Evolutionary conservation across 2,329 filamentous ascomycete species (phyloP), one percentile per base, ranked within the genome.

Genomic region (Periconia sp.): DNA sequence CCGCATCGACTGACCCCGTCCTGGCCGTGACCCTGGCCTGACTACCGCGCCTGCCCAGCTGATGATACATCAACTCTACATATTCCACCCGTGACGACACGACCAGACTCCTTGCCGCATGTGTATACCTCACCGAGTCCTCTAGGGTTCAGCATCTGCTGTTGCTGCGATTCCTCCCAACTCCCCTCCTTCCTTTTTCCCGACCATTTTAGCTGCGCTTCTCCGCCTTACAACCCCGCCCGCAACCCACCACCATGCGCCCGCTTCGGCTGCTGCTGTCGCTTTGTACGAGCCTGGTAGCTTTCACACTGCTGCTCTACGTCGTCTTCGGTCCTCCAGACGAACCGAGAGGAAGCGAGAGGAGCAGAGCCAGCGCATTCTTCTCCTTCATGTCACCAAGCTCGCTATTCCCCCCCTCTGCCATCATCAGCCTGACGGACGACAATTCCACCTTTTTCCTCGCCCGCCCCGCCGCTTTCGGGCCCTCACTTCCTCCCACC

Each of bases 371-470:
- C 30, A 69, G 71, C 35, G 66, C 78, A 31, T 70, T 77, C 57
- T 81, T 79, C 64, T 78, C 76, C 54, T 81, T 79, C 71, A 75
- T 76, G n/a, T 75, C 76, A 10, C 79, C 92, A 1, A 90, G 92
- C 59, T 92, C 91, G 18, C 85, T 99, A 19, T 99, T 99, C 71
- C 92, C 93, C 5, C 92, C 92, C 3, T 96, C 94, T 60, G 94
- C 94, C 45, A 90, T 95, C 66, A 97, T 99, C 71, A 96, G 91
- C 73, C 83, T 99, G 57, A 96, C 92, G 68, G 92, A 97, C 74
- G 94, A 99, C 76, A 99, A 99, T 75, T 96, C 91, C 62, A 99
- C 94, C 13, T 96, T 95, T 63, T 99, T 99, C 77, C 82, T 96
- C 51, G 92, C 94, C 42, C 84, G 94, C 46, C 94, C 94, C 55